These are phyloP conservation scores for Capsella rubella DNA, from an alignment of 441 rosid genomes.

Conservation along the genomic window DNA sequence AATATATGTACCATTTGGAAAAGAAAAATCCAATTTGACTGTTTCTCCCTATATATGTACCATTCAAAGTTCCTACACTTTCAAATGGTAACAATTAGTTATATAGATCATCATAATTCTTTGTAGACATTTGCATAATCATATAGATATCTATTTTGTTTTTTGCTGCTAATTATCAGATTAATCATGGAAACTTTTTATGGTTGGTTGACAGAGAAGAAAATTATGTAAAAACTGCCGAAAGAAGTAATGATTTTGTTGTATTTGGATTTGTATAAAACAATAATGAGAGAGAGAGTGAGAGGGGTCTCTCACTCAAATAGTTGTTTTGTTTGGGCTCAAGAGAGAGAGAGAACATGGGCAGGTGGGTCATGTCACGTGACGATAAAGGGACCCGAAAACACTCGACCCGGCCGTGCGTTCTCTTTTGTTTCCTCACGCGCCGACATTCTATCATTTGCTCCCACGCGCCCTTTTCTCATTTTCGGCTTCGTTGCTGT, in stretches of 20 bases:
- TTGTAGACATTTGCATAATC: too few relatives aligned
- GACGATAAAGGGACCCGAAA: conserved; percentile 41
- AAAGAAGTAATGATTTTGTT: conserved; percentile 11
- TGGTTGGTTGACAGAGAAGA: neutral
- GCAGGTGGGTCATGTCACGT: conserved; percentile 45
- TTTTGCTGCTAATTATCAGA: neutral
- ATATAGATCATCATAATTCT: neutral
- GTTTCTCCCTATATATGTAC: neutral
- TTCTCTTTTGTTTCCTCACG: conserved; percentile 38
- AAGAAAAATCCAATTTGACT: neutral
- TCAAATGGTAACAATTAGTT: neutral
- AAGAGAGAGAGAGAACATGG: conserved; percentile 39
- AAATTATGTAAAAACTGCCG: neutral
- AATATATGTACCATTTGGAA: neutral
- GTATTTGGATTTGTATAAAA: neutral
- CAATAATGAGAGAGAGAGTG: conserved; percentile 1
- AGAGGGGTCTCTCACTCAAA: too few relatives aligned
- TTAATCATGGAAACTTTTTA: neutral
- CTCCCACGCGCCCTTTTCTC: conserved; percentile 32
- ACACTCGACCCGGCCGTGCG: conserved; percentile 49
- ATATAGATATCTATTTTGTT: neutral
- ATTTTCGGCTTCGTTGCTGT: conserved; percentile 1
- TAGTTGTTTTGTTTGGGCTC: conserved; percentile 34
- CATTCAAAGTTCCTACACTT: neutral
- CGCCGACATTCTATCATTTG: conserved; percentile 40